These are phyloP conservation scores for Kwoniella dejecticola DNA, from an alignment of 768 basidiomycete genomes.

Conservation along the genomic window DNA sequence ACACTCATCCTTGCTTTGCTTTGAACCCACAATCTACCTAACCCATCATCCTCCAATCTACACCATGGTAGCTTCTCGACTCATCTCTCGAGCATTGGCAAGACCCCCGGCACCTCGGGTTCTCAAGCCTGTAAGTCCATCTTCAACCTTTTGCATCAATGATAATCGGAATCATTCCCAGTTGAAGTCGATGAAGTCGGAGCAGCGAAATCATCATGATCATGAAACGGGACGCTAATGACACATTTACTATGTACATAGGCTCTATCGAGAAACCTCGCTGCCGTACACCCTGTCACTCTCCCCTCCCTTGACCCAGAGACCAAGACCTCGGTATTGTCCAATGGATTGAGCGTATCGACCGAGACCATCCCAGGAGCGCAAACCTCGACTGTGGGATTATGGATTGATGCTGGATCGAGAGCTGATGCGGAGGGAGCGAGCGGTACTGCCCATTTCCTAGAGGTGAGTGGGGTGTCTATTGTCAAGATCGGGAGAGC, in stretches of 20 bases:
- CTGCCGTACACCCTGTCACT: constrained; percentile 52
- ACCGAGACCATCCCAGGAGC: constrained; percentile 86
- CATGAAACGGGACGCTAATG: too few species aligned
- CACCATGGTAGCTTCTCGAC: constrained; percentile 33
- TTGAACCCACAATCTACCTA: background rate
- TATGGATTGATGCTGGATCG: constrained; percentile 98
- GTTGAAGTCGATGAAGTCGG: too few species aligned
- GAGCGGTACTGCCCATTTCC: constrained; percentile 96
- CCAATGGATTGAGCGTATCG: constrained; percentile 93
- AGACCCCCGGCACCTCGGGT: constrained; percentile 30
- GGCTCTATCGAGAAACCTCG: constrained; percentile 54
- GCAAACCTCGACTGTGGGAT: constrained; percentile 96
- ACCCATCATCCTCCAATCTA: constrained; percentile 2
- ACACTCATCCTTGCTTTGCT: too few species aligned
- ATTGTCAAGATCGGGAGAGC: background rate
- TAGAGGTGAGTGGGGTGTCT: constrained; percentile 62
- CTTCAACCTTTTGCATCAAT: background rate
- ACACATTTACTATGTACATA: too few species aligned
- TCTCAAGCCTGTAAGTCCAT: constrained; percentile 30
- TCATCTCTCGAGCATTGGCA: constrained; percentile 35
- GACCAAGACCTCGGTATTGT: constrained; percentile 86
- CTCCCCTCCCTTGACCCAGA: constrained; percentile 61
- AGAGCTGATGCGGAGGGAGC: constrained; percentile 94
- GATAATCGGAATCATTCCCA: background rate
- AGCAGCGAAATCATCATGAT: too few species aligned